Percentiles rank a stretch among this genome's conserved stretches.
Conservation (phyloP, 192 early-diverging fungal genomes). For the Martensiomyces pterosporus region DNA sequence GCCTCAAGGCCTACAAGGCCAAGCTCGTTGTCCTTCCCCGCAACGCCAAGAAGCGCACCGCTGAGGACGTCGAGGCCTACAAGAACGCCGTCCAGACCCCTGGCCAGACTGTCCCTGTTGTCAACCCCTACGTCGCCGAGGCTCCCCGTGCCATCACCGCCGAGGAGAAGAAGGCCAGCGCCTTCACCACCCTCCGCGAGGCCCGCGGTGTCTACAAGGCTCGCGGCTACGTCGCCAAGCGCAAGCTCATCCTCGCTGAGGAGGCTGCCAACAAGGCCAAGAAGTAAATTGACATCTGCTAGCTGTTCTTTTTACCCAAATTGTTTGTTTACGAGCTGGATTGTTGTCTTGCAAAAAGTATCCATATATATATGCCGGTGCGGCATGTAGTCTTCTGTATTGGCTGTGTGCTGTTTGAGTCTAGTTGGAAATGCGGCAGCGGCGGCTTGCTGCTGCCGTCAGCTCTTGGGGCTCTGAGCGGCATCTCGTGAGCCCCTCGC, state of each 20-base stretch:
- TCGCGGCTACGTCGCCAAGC: slow-evolving; percentile 26
- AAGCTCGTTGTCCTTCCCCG: slow-evolving; percentile 96
- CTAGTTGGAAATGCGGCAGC: no score
- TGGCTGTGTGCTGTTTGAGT: not conserved
- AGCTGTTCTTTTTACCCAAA: slow-evolving; percentile 11
- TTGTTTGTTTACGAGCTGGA: slow-evolving; percentile 1
- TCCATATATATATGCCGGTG: no score
- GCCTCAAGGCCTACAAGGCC: slow-evolving; percentile 89
- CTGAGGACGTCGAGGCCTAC: slow-evolving; percentile 42
- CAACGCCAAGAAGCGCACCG: slow-evolving; percentile 81
- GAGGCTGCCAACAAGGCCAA: slow-evolving; percentile 49
- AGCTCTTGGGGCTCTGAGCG: no score
- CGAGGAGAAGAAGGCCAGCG: slow-evolving; percentile 53
- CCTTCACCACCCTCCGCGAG: slow-evolving; percentile 50
- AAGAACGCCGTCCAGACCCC: slow-evolving; percentile 43
- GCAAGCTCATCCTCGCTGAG: slow-evolving; percentile 33
- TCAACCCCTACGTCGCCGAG: slow-evolving; percentile 24
- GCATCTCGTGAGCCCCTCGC: slow-evolving; percentile 6
- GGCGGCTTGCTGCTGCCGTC: no score
- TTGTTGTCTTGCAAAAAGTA: no score
- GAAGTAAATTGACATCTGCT: slow-evolving; percentile 28
- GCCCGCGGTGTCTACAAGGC: slow-evolving; percentile 27
- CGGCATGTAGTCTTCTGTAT: not conserved
- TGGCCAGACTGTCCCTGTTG: slow-evolving; percentile 37
- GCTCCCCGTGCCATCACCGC: slow-evolving; percentile 51